Evolutionary conservation across 768 basidiomycete species (phyloP), one percentile per base, ranked within the genome.

Genomic region (Ramaria sp.): DNA sequence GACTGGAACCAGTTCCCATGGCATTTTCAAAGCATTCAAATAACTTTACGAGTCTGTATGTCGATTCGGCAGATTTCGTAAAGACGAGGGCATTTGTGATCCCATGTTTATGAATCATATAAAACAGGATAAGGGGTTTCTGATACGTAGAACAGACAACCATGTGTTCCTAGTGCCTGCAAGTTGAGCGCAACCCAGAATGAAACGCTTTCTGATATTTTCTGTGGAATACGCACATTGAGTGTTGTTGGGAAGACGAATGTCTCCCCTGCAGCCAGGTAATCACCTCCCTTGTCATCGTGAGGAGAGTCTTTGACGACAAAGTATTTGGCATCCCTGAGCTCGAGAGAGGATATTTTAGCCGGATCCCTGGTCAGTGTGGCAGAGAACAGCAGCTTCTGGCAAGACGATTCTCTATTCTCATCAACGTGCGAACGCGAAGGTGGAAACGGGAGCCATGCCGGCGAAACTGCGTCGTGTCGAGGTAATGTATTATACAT

Each of bases 11-110:
- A 52, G 57, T 1, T 24, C 44, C 28, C 55, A 59, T 30, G 18
- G 78, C 72, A 15, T 73, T 71, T 69, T 91, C 83, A 60, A 96
- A 93, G 61, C 85, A 85, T 24, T 85, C 78, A 59, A 97, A 80
- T 10, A 97, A 73, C 38, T 75, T 78, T 25, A 93, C 83, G 6
- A 98, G 81, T 8, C 95, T 79, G 3, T 74, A 71, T 0, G 93
- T 88, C 0, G 90, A 91, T 64, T 98, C 94, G 4, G 94, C 85
- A 0, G 88, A 91, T 69, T 97, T 98, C n/a, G 95, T 96, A 70
- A 99, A 99, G 28, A 96, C 83, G 32, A 99, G 73, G 0, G 85
- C 87, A 56, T 87, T 86, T 8, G 67, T 73, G 20, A 92, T 74
- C 7, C 71, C 62, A 45, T 70, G 73, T 7, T 71, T 64, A 62